These are phyloP conservation scores for Suillus americanus DNA, from an alignment of 768 basidiomycete genomes.

Conservation along the genomic window DNA sequence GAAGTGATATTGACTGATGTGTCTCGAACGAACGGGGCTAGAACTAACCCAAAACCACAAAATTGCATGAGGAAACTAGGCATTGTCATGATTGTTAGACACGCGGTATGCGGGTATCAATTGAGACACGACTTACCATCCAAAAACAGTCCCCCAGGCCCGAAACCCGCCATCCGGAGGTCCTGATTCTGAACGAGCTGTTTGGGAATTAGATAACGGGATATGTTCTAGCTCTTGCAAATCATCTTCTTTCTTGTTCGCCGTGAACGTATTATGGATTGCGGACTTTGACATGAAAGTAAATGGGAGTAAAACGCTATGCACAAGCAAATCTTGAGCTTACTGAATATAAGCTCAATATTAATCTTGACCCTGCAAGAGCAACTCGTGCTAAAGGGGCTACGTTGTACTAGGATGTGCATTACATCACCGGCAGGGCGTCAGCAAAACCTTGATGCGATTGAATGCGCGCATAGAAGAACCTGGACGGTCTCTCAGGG, in stretches of 20 bases:
- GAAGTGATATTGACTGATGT: no score
- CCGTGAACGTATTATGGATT: background rate
- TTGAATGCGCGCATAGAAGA: background rate
- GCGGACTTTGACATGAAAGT: background rate
- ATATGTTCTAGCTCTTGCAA: background rate
- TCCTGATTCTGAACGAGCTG: background rate
- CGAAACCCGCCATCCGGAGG: slow-evolving; percentile 11
- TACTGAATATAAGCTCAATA: background rate
- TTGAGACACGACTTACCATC: slow-evolving; percentile 7
- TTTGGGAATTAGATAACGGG: no score
- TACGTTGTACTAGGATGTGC: background rate
- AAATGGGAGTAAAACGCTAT: background rate
- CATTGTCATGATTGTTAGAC: background rate
- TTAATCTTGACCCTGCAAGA: background rate
- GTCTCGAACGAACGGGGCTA: background rate
- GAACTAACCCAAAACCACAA: slow-evolving; percentile 25
- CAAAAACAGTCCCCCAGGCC: slow-evolving; percentile 14
- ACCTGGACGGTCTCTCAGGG: background rate
- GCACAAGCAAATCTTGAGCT: background rate
- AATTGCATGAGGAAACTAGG: slow-evolving; percentile 26
- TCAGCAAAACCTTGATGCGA: background rate
- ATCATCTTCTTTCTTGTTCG: background rate
- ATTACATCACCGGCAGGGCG: no score
- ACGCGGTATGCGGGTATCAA: background rate
- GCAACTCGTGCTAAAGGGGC: background rate